These are phyloP conservation scores for Barnettozyma salicaria DNA, from an alignment of 805 yeast species.

Conservation along the genomic window DNA sequence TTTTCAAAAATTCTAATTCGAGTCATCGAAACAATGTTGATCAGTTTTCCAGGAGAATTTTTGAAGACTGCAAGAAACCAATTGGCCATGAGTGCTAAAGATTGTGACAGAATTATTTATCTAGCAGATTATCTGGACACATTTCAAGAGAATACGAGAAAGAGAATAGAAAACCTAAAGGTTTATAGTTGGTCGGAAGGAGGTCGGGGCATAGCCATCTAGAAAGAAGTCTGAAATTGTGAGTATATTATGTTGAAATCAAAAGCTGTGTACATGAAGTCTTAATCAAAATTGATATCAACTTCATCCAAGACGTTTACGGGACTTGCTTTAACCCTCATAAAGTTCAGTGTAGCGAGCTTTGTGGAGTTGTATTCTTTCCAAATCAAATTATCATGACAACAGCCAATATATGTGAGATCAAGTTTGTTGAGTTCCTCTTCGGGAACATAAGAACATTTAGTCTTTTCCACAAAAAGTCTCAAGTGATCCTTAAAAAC, in stretches of 20 bases:
- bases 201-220: constrained; percentile 34
- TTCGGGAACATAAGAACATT: constrained; percentile 36
- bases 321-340: constrained; percentile 13
- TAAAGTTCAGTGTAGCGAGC: constrained; percentile 20
- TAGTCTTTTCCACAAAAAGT: constrained; percentile 32
- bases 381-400: constrained; percentile 36
- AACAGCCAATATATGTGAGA: constrained; percentile 35
- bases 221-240: too few species aligned
- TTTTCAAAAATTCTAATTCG: constrained; percentile 21
- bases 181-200: constrained; percentile 33
- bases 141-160: constrained; percentile 19
- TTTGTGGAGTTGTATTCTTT: constrained; percentile 33
- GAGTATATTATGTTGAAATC: too few species aligned
- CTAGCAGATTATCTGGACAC: constrained; percentile 17
- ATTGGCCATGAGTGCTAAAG: constrained; percentile 20
- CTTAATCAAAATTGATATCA: constrained; percentile 10
- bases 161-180: constrained; percentile 27
- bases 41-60: constrained; percentile 26
- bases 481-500: constrained; percentile 32
- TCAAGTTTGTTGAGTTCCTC: constrained; percentile 34
- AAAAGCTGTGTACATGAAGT: too few species aligned
- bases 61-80: constrained; percentile 23
- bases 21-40: constrained; percentile 24
- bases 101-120: constrained; percentile 22
- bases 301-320: constrained; percentile 23